Evolutionary conservation across 169 alveolate species (phyloP).

Genomic region (Plasmodium relictum): DNA sequence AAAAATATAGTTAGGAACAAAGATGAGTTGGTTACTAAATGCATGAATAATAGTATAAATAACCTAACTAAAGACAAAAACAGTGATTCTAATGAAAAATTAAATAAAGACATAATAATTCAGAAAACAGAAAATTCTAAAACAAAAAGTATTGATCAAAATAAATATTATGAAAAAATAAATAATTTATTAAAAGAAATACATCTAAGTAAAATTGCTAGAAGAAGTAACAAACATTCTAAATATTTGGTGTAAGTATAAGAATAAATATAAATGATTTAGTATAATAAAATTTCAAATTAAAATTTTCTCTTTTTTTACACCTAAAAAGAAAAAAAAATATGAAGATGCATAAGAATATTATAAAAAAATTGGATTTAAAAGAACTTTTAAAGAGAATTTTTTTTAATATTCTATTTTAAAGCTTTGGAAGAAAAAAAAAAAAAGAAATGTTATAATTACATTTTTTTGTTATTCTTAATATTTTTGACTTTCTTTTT

Average conservation of each 20-base stretch:
- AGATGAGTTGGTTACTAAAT: neutral
- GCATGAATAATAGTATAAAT: neutral
- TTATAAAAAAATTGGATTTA: no score
- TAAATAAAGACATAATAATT: neutral
- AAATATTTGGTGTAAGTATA: no score
- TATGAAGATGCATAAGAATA: no score
- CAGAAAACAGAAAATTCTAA: neutral
- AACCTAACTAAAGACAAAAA: neutral
- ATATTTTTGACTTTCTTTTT: neutral
- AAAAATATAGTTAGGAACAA: neutral
- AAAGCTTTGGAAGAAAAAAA: no score
- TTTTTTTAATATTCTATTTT: no score
- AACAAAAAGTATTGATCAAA: constrained; percentile 9
- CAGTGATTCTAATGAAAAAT: neutral
- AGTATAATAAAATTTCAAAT: no score
- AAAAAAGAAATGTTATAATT: neutral
- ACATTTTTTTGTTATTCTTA: neutral
- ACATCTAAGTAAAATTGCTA: constrained; percentile 46
- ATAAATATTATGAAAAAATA: constrained; percentile 62
- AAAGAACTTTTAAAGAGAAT: no score
- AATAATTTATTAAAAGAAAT: constrained; percentile 35
- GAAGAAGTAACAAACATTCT: neutral
- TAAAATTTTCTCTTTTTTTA: no score
- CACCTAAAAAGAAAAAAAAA: no score
- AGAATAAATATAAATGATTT: no score